A percentile compares a stretch with the other conserved stretches of the same genome.
phyloP scores from a whole-genome alignment of 306 rosid species.

The Fragaria ananassa region DNA sequence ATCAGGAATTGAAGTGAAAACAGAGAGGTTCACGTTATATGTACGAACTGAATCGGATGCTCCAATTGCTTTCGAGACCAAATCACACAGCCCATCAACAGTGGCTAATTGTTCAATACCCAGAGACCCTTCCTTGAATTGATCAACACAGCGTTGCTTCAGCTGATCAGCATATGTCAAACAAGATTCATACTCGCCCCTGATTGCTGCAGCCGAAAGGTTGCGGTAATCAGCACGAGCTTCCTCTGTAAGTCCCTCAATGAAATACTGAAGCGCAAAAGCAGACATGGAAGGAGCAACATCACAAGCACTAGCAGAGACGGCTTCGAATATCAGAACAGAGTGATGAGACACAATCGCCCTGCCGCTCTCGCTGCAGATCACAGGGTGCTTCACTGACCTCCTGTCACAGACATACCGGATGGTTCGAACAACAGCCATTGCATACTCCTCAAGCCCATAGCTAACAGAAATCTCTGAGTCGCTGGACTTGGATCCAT shows the following conservation, averaged over 20 bases:
- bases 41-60: conserved; percentile 48
- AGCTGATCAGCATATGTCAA: conserved; percentile 60
- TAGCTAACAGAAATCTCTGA: conserved; percentile 77
- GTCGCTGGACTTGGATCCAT: conserved; percentile 67
- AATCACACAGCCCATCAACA: conserved; percentile 71
- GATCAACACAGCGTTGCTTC: conserved; percentile 65
- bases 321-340: conserved; percentile 65
- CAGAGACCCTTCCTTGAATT: conserved; percentile 73
- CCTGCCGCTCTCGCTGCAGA: conserved; percentile 84
- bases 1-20: conserved; percentile 87
- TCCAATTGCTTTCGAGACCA: conserved; percentile 65
- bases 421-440: conserved; percentile 65
- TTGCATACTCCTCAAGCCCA: conserved; percentile 64
- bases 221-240: conserved; percentile 47
- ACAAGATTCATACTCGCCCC: conserved; percentile 60
- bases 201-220: conserved; percentile 49
- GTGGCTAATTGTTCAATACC: conserved; percentile 84
- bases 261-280: conserved; percentile 42
- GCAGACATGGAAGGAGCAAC: conserved; percentile 43
- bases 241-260: conserved; percentile 65
- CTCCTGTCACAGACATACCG: conserved; percentile 54
- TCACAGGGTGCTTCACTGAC: conserved; percentile 61
- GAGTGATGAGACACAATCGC: conserved; percentile 90
- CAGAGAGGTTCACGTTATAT: conserved; percentile 75
- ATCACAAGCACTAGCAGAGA: conserved; percentile 33